These are phyloP conservation scores for Paraphaeosphaeria sporulosa DNA, from an alignment of 2,329 filamentous ascomycete genomes.

Conservation along the genomic window DNA sequence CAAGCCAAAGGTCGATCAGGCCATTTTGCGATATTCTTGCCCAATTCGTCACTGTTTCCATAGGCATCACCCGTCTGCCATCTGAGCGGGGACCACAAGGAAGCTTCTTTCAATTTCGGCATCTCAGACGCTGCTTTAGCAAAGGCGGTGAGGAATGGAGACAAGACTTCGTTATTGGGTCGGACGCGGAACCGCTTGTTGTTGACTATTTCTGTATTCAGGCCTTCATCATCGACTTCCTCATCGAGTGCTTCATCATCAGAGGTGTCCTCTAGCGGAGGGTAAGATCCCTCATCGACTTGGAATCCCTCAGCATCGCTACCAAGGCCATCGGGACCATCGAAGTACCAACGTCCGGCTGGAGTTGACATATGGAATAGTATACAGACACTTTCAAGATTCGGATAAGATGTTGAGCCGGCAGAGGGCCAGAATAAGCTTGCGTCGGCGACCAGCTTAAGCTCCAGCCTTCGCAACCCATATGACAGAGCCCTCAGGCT, in stretches of 20 bases:
- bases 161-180: constrained; percentile 6
- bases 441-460: constrained; percentile 2
- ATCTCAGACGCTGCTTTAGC: constrained; percentile 8
- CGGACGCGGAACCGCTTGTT: neutral
- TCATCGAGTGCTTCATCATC: constrained; percentile 2
- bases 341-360: constrained; percentile 17
- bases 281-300: neutral
- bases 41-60: neutral
- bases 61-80: neutral
- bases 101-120: constrained; percentile 9
- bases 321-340: constrained; percentile 6
- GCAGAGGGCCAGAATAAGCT: constrained; percentile 1
- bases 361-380: constrained; percentile 14
- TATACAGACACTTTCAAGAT: constrained; percentile 12
- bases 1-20: neutral
- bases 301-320: neutral
- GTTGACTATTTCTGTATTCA: neutral
- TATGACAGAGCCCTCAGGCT: constrained; percentile 10
- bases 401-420: constrained; percentile 9
- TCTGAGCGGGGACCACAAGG: constrained; percentile 6
- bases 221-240: neutral
- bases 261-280: constrained; percentile 4
- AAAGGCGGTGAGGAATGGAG: constrained; percentile 8
- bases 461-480: constrained; percentile 8
- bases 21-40: neutral